Evolutionary conservation across 352 stramenopile genomes (phyloP), one percentile per base, ranked within the genome.

Genomic region (Phytophthora quininea): DNA sequence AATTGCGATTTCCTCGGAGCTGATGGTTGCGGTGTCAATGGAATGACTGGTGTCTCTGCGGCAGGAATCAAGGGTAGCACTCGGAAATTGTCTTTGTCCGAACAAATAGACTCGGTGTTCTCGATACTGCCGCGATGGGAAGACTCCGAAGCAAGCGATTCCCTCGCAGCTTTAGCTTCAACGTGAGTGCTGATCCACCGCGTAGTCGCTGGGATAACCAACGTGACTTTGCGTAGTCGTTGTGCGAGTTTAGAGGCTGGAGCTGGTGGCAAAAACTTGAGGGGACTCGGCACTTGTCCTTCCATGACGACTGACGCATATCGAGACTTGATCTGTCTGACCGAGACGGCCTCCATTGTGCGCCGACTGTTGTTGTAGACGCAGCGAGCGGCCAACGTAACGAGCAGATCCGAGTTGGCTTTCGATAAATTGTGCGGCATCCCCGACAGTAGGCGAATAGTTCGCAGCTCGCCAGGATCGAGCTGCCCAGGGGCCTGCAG

Each of bases 351-450:
- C 4, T 38, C 54, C 1, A 55, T 29, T 1, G 38, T 35, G 0
- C 43, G 31, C 7, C 67, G 50, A 24, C 24, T 63, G 51, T 73
- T 79, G 33, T 73, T 74, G 42, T 79, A 79, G 1, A 76, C 55
- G 15, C 58, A 48, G 14, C 67, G 62, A 43, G 54, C 48, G 31
- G 65, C 67, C 5, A 79, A 32, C 2, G 46, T 46, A 7, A 60
- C 38, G 1, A 79, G 43, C 14, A 79, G 47, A 3, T 33, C n/a
- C 7, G 48, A 7, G 37, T 70, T 79, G 1, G 38, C 4, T 1
- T 49, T 30, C 0, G 67, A 67, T 3, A 78, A 54, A 3, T 66
- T 30, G 29, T 73, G 71, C 1, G 67, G 57, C 29, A 69, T 51
- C 1, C 71, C 62, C 1, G 71, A 79, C 10, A 71, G 49, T 24